Conservation (phyloP, 805 yeast species). For the Wickerhamiella shivajii region DNA sequence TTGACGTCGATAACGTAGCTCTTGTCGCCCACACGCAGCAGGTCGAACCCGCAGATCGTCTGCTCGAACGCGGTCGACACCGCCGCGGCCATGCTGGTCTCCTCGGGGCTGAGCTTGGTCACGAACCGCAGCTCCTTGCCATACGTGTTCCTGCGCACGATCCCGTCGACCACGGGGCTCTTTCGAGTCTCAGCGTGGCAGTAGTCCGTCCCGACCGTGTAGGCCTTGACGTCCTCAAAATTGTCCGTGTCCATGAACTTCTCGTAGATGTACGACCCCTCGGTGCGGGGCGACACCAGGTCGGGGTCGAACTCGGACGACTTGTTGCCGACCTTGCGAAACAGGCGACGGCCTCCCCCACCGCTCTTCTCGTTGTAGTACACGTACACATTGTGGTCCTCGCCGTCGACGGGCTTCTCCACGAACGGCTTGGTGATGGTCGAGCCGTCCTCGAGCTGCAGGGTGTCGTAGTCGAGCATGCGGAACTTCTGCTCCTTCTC, state of each 20-base stretch:
- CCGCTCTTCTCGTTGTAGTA: conserved; percentile 81
- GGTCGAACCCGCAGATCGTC: conserved; percentile 93
- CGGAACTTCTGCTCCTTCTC: conserved; percentile 60
- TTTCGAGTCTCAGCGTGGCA: conserved; percentile 98
- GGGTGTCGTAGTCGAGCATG: conserved; percentile 75
- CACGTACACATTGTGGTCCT: conserved; percentile 90
- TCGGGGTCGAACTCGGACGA: conserved; percentile 90
- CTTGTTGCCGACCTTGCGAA: conserved; percentile 93
- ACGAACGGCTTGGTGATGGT: conserved; percentile 79
- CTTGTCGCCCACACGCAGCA: conserved; percentile 73
- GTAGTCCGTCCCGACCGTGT: conserved; percentile 79
- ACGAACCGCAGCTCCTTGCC: conserved; percentile 92
- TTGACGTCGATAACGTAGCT: conserved; percentile 94
- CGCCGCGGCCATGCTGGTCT: conserved; percentile 62
- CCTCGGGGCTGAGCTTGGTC: conserved; percentile 63
- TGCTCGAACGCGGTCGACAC: conserved; percentile 72
- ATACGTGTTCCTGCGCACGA: conserved; percentile 90
- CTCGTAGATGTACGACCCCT: conserved; percentile 86
- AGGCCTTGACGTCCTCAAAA: conserved; percentile 96
- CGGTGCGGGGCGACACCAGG: conserved; percentile 58
- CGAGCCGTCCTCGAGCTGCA: conserved; percentile 60
- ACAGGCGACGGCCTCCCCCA: conserved; percentile 92
- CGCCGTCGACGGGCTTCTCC: conserved; percentile 98
- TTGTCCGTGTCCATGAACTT: conserved; percentile 95
- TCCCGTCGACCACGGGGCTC: conserved; percentile 98